phyloP scores from a whole-genome alignment of 495 filamentous ascomycete species.

The Schizothecium vesticola region DNA sequence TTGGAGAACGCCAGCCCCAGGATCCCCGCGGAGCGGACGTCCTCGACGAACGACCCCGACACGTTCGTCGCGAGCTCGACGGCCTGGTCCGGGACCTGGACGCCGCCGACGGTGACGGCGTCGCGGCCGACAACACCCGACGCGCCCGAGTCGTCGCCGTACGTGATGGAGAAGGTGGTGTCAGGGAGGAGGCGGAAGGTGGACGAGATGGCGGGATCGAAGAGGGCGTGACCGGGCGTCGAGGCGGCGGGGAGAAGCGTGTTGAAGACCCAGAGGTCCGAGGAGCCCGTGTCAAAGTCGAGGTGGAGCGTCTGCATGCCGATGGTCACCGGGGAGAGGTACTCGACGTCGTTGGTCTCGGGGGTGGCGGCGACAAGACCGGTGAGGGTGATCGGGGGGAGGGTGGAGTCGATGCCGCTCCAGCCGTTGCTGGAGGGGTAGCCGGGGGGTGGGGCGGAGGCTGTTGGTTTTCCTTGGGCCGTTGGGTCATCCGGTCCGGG shows the following conservation, averaged over 20 bases:
- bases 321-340: conserved; percentile 64
- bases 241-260: conserved; percentile 46
- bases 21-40: conserved; percentile 62
- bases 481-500: not conserved
- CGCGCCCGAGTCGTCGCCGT: conserved; percentile 69
- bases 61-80: conserved; percentile 65
- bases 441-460: not conserved
- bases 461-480: not conserved
- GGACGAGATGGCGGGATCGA: conserved; percentile 54
- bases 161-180: conserved; percentile 59
- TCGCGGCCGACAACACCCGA: conserved; percentile 66
- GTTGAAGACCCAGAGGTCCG: conserved; percentile 83
- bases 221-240: conserved; percentile 53
- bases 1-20: conserved; percentile 70
- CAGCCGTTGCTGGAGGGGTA: not conserved
- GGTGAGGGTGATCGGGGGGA: not conserved
- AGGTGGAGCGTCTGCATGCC: conserved; percentile 69
- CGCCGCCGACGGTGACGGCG: conserved; percentile 67
- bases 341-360: conserved; percentile 59
- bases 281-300: conserved; percentile 79
- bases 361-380: conserved; percentile 59
- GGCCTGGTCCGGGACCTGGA: conserved; percentile 58
- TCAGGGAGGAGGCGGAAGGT: conserved; percentile 42
- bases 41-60: conserved; percentile 57
- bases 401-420: not conserved